Evolutionary conservation across 1,284 basidiomycete genomes (phyloP).

Genomic region (Schizophyllum amplum): DNA sequence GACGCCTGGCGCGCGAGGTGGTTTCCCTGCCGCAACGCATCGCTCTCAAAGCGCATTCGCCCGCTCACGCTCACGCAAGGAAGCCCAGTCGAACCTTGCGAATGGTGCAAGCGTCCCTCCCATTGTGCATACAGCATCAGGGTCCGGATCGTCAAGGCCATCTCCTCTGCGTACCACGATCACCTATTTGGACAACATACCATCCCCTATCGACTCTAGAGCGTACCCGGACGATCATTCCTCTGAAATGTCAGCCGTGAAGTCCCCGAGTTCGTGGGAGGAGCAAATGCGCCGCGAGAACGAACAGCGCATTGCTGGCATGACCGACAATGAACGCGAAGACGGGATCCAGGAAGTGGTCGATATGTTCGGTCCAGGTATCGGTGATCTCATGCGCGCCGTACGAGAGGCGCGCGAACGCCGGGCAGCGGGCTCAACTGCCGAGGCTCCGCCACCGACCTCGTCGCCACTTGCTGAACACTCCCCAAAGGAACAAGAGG

Average conservation of each 20-base stretch:
- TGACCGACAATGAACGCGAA: constrained; percentile 52
- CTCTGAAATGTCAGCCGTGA: neutral
- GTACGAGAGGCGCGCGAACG: constrained; percentile 32
- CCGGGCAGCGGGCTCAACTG: constrained; percentile 5
- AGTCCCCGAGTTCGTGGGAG: constrained; percentile 23
- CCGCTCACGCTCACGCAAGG: constrained; percentile 6
- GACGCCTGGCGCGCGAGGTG: constrained; percentile 3
- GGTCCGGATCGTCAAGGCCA: neutral
- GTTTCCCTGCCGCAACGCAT: constrained; percentile 10
- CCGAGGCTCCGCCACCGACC: too few relatives aligned
- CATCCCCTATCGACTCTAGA: constrained; percentile 16
- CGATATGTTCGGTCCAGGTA: constrained; percentile 55
- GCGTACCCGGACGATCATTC: neutral
- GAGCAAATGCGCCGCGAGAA: constrained; percentile 48
- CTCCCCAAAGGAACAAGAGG: too few relatives aligned
- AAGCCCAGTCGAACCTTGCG: neutral
- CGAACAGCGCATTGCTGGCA: constrained; percentile 39
- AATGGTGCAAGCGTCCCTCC: neutral
- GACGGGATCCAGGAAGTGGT: constrained; percentile 55
- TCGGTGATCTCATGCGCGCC: constrained; percentile 52
- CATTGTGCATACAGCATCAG: neutral
- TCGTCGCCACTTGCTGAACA: too few relatives aligned
- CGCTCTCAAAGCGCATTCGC: constrained; percentile 14
- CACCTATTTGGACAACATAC: constrained; percentile 1
- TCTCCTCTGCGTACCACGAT: constrained; percentile 1